Evolutionary conservation across 768 basidiomycete genomes (phyloP), one percentile per base, ranked within the genome.

Genomic region (Lentinula sp.): DNA sequence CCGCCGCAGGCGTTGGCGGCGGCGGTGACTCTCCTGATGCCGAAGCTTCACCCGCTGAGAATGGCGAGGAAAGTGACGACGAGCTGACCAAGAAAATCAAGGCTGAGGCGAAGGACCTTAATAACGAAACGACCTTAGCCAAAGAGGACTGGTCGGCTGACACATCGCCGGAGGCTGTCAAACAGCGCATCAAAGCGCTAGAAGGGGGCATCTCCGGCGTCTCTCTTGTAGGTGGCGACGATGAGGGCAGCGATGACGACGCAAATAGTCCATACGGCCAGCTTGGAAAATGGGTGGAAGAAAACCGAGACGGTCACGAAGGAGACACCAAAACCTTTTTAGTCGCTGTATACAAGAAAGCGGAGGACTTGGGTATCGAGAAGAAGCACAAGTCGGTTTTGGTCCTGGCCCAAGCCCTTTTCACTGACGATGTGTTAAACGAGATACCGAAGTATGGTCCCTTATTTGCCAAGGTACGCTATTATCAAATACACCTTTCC

Each of bases 311-410:
- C 33, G 73, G 72, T 16, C 77, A 77, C 18, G 59, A 60, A 23
- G 76, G 78, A 4, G 80, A 82, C 62, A 64, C 76, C 42, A 81
- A 78, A 66, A 78, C 80, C 4, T 79, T 81, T 52, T 77, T 85
- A 32, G 78, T 90, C 55, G 85, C 88, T 23, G 83, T 95, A 45
- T 93, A 80, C 78, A 90, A 92, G 75, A 94, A 94, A 77, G 90
- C 90, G 1, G 88, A 95, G 69, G 95, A 96, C 55, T 70, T 95
- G 23, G 93, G 91, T 46, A 88, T 98, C 64, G 93, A 91, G 70
- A 95, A 91, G 79, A 98, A 97, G 75, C 93, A 98, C 80, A 95
- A 90, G 81, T 82, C 90, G 0, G 77, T 96, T 36, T 81, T 89
- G 62, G 86, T 94, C 48, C 77, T 99, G 58, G 89, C 87, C 18